Evolutionary conservation across 768 basidiomycete species (phyloP).

Genomic region (Leccinum boreale): DNA sequence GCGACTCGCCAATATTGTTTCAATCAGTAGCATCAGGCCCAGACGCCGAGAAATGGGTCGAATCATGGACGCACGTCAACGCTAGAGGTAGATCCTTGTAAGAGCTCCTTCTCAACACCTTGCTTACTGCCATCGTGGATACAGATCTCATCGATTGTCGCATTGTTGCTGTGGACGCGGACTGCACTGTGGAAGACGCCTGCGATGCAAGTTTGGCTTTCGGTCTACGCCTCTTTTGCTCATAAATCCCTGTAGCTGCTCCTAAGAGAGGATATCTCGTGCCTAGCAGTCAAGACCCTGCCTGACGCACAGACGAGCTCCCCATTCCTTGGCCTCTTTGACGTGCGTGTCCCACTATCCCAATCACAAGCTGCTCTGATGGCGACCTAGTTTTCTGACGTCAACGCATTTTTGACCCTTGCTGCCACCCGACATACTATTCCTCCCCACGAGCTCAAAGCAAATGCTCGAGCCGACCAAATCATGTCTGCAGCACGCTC

Average conservation of each 20-base stretch:
- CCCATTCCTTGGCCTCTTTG: constrained; percentile 62
- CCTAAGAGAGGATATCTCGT: constrained; percentile 57
- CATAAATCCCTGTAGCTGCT: constrained; percentile 43
- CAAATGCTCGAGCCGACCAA: constrained; percentile 57
- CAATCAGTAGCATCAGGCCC: constrained; percentile 16
- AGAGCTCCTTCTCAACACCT: background rate
- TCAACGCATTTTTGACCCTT: constrained; percentile 83
- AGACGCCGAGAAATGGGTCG: constrained; percentile 52
- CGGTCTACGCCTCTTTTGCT: background rate
- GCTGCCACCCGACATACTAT: constrained; percentile 78
- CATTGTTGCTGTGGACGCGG: constrained; percentile 63
- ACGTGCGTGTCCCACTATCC: constrained; percentile 45
- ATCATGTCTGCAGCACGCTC: constrained; percentile 74
- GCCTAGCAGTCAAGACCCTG: constrained; percentile 56
- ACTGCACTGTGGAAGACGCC: constrained; percentile 76
- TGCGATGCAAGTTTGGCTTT: constrained; percentile 56
- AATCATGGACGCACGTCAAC: constrained; percentile 51
- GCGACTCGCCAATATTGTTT: constrained; percentile 15
- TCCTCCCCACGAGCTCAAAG: constrained; percentile 54
- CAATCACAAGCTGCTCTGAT: constrained; percentile 6
- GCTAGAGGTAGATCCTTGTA: constrained; percentile 49
- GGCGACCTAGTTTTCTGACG: constrained; percentile 64
- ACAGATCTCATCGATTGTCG: constrained; percentile 70
- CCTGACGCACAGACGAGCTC: constrained; percentile 19
- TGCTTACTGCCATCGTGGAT: background rate